phyloP scores from a whole-genome alignment of 164 flowering plant genomes.

The Macadamia integrifolia region DNA sequence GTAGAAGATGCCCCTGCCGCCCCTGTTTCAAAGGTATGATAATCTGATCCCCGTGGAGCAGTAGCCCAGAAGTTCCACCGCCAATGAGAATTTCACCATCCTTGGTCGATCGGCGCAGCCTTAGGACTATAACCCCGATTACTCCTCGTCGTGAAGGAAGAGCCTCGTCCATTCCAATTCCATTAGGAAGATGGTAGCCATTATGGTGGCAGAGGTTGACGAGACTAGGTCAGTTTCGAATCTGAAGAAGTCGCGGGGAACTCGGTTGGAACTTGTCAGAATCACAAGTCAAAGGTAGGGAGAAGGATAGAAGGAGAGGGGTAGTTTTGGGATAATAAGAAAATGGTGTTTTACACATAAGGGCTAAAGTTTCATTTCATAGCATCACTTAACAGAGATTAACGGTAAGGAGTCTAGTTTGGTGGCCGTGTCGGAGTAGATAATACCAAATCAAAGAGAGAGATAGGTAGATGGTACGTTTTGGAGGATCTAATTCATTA shows the following conservation, averaged over 20 bases:
- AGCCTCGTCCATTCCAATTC: constrained; percentile 76
- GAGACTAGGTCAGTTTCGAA: constrained; percentile 49
- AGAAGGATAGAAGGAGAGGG: too few relatives aligned
- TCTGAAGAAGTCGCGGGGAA: constrained; percentile 35
- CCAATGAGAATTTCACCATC: constrained; percentile 35
- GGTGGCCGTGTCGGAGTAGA: too few relatives aligned
- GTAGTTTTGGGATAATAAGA: too few relatives aligned
- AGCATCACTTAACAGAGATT: too few relatives aligned
- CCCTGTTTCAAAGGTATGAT: constrained; percentile 41
- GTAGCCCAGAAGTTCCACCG: neutral
- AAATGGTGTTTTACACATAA: too few relatives aligned
- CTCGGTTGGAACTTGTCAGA: too few relatives aligned
- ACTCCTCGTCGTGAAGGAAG: constrained; percentile 59
- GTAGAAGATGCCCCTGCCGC: constrained; percentile 59
- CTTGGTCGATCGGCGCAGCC: constrained; percentile 92
- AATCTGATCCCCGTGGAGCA: neutral
- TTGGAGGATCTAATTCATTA: too few relatives aligned
- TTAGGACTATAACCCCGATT: constrained; percentile 79
- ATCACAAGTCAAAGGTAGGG: too few relatives aligned
- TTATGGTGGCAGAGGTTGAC: constrained; percentile 13
- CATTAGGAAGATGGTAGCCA: constrained; percentile 55
- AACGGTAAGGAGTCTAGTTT: too few relatives aligned
- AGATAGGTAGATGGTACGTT: too few relatives aligned
- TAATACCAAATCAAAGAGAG: too few relatives aligned
- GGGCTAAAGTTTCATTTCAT: too few relatives aligned